Evolutionary conservation across 2,329 filamentous ascomycete species (phyloP).

Genomic region (Arthrobotrys musiformis): DNA sequence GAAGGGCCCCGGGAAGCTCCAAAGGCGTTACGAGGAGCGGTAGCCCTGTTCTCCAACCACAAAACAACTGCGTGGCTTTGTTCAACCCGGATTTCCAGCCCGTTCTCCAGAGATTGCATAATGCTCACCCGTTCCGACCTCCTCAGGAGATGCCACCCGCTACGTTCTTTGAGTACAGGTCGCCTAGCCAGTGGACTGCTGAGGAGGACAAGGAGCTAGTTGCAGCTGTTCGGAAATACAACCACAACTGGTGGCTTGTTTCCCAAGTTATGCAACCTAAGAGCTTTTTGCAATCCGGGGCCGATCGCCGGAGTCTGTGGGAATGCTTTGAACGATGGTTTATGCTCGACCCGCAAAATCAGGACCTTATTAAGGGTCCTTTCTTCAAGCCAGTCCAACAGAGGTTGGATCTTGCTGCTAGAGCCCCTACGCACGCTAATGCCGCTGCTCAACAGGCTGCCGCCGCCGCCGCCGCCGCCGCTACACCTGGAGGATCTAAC

Average conservation of each 20-base stretch:
- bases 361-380: conserved; percentile 92
- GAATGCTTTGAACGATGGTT: conserved; percentile 99
- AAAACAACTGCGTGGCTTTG: conserved; percentile 80
- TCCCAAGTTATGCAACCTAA: conserved; percentile 79
- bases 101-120: conserved; percentile 88
- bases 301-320: conserved; percentile 93
- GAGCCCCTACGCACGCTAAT: conserved; percentile 68
- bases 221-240: conserved; percentile 85
- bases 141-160: conserved; percentile 95
- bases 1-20: conserved; percentile 51
- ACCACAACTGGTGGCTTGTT: conserved; percentile 97
- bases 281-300: conserved; percentile 82
- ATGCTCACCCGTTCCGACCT: conserved; percentile 90
- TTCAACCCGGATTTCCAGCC: conserved; percentile 90
- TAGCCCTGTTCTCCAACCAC: conserved; percentile 69
- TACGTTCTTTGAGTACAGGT: conserved; percentile 87
- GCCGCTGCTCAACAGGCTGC: conserved; percentile 69
- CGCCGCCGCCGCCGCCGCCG: conserved; percentile 1
- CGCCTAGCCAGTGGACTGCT: conserved; percentile 89
- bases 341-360: conserved; percentile 85
- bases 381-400: conserved; percentile 85
- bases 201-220: conserved; percentile 91
- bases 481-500: conserved; percentile 68
- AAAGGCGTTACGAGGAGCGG: conserved; percentile 27
- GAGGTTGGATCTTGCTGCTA: conserved; percentile 70